These are phyloP conservation scores for Alternaria rosae DNA, from an alignment of 2,329 filamentous ascomycete species.

Conservation along the genomic window DNA sequence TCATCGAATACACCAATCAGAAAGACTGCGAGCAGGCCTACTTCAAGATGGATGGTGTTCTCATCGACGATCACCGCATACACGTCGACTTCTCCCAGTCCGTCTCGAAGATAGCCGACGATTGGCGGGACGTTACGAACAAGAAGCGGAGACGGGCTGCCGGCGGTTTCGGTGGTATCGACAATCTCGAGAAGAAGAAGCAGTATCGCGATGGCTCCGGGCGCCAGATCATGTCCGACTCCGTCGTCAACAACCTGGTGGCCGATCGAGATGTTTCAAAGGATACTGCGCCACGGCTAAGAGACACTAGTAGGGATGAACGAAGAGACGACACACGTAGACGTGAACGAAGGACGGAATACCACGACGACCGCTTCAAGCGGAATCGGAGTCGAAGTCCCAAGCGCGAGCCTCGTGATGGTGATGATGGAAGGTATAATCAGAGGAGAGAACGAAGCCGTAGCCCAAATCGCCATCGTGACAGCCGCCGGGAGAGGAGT, in stretches of 20 bases:
- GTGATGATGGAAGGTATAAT: slow-evolving; percentile 40
- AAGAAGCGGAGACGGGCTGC: slow-evolving; percentile 71
- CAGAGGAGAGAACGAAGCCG: slow-evolving; percentile 38
- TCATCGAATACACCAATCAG: slow-evolving; percentile 95
- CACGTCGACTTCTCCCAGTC: slow-evolving; percentile 99
- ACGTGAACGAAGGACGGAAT: slow-evolving; percentile 43
- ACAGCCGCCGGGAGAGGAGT: slow-evolving; percentile 47
- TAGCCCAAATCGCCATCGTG: slow-evolving; percentile 42
- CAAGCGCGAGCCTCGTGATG: slow-evolving; percentile 40
- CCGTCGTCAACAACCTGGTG: slow-evolving; percentile 43
- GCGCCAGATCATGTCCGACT: slow-evolving; percentile 41
- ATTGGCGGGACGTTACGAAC: slow-evolving; percentile 87
- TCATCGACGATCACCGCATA: slow-evolving; percentile 97
- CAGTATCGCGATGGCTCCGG: slow-evolving; percentile 68
- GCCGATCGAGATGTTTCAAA: slow-evolving; percentile 33
- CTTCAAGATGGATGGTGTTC: slow-evolving; percentile 97
- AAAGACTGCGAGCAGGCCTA: slow-evolving; percentile 93
- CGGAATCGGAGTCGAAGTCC: slow-evolving; percentile 48
- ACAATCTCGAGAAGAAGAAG: slow-evolving; percentile 84
- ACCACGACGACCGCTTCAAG: slow-evolving; percentile 50
- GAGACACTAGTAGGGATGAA: slow-evolving; percentile 22
- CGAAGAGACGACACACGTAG: slow-evolving; percentile 52
- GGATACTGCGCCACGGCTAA: slow-evolving; percentile 13
- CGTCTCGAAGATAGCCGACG: slow-evolving; percentile 83
- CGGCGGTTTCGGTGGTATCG: slow-evolving; percentile 89